These are phyloP conservation scores for Bathelium albidoporum DNA, from an alignment of 495 filamentous ascomycete genomes.

Conservation along the genomic window DNA sequence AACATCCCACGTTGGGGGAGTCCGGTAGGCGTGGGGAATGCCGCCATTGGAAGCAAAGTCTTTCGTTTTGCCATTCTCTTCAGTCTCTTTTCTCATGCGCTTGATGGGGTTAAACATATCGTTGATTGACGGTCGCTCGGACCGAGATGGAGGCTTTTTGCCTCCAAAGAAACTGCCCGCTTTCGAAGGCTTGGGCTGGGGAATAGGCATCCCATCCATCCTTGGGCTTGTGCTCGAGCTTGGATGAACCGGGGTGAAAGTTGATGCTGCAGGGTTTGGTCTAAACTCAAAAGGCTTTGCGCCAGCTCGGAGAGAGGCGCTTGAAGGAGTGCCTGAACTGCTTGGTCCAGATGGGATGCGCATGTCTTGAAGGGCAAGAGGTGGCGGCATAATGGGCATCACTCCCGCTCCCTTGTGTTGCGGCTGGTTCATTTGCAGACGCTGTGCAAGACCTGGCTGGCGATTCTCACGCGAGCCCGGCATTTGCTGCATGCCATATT, in stretches of 20 bases:
- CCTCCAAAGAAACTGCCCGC: slow-evolving; percentile 45
- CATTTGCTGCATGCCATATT: slow-evolving; percentile 4
- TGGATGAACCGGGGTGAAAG: slow-evolving; percentile 62
- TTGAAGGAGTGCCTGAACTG: not conserved
- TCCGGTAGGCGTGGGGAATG: slow-evolving; percentile 66
- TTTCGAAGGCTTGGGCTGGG: slow-evolving; percentile 22
- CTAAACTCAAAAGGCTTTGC: slow-evolving; percentile 75
- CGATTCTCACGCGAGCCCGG: not conserved
- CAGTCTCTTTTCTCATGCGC: slow-evolving; percentile 51
- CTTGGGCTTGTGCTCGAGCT: slow-evolving; percentile 54
- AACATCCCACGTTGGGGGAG: slow-evolving; percentile 66
- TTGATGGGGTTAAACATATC: slow-evolving; percentile 65
- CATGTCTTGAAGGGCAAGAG: slow-evolving; percentile 45
- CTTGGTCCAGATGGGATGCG: slow-evolving; percentile 35
- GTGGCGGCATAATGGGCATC: slow-evolving; percentile 32
- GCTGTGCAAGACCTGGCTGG: slow-evolving; percentile 23
- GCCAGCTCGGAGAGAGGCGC: not conserved
- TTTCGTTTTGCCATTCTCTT: slow-evolving; percentile 38
- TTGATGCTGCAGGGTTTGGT: slow-evolving; percentile 64
- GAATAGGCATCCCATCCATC: slow-evolving; percentile 33
- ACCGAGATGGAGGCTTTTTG: slow-evolving; percentile 48
- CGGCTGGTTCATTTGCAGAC: slow-evolving; percentile 45
- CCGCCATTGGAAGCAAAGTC: slow-evolving; percentile 56
- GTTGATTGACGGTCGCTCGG: slow-evolving; percentile 51
- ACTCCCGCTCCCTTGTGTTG: slow-evolving; percentile 36